Base-by-base conservation (phyloP, 768 basidiomycete genomes). In the Leccinum variicolor region DNA sequence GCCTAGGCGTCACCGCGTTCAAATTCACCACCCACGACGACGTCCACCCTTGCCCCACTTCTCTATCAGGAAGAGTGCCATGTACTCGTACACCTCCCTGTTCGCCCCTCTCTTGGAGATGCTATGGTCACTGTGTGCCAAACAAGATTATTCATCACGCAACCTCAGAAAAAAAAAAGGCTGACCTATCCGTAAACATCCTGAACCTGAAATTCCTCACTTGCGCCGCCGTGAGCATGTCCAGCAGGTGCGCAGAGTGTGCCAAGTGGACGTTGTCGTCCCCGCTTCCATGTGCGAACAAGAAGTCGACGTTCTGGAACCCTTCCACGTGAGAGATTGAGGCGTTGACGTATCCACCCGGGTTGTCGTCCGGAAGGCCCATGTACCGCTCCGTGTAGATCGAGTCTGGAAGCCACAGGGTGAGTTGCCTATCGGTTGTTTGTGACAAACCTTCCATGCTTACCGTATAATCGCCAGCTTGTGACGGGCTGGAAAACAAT, bases 301-400 rank as follows among this genome's bases (percentile, higher is more conserved):
- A 71, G 71, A 83, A 98, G 62, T 93, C 83, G 29, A 87, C 80
- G 56, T 89, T 77, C 61, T 82, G 75, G 79, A 98, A 99, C 3
- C 87, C 93, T 10, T 87, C 87, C 50, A 97, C 93, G 67, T 92
- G 86, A 55, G 88, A 86, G 54, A 99, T 88, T 0, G 92, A 91
- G 17, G 91, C 89, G 50, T 89, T 92, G 63, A 89, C 74, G 76
- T 99, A 99, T n/a, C 97, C 97, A 1, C 77, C 84, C 0, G 82
- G 82, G 70, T 98, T 98, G 10, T 82, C 74, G 15, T 78, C 70
- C 0, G 94, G 94, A 25, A 90, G 80, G 62, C 86, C 84, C 94
- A 98, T 94, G 79, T 98, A 98, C 17, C 97, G 86, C 65, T 99
- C 97, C 2, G 97, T 99, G 72, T 98, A 98, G 62, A 98, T 89